Base-by-base conservation (phyloP, 2,329 filamentous ascomycete genomes). In the Hypomyces perniciosus region DNA sequence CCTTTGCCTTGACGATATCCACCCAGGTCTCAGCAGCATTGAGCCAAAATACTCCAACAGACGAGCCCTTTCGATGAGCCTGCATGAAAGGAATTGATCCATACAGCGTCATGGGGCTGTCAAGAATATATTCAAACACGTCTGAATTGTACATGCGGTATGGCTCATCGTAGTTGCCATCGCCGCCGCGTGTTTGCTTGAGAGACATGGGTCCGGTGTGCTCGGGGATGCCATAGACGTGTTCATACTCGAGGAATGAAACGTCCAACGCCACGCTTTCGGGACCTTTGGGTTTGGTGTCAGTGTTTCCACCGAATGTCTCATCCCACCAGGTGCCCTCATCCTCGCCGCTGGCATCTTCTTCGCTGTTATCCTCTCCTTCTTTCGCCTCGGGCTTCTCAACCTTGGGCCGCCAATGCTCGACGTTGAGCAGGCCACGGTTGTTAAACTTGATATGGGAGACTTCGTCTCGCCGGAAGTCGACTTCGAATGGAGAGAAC, bases 281-380 rank as follows among this genome's bases (percentile, higher is more conserved):
- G 0, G 93, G 93, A 1, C 93, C 93, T 62, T 84, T 84, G n/a
- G 93, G 92, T 71, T 99, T 99, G 5, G 85, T 82, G 68, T 99
- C 93, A 0, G 91, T 97, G 67, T 93, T 95, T 54, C 92, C 91
- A 57, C 92, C 92, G 68, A 99, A 99, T 0, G 80, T 82, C 73
- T 99, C 93, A 6, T 99, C 93, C 93, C 93, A 99, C 90, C 90
- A 96, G 4, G 91, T 96, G 70, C 85, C 87, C 65, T 96, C 88
- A 57, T 93, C 88, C 56, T 86, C 81, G 10, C 75, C 77, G 8
- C 68, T 66, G 9, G 70, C 67, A 28, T 73, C 66, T 46, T 73
- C 76, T n/a, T 68, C 65, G 8, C 71, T 66, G 52, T 73, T 68
- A 4, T 65, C 69, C 44, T 71, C 67, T 50, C 74, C 77, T 51